Evolutionary conservation across 2,329 filamentous ascomycete genomes (phyloP).

Genomic region (Didymella segeticola): DNA sequence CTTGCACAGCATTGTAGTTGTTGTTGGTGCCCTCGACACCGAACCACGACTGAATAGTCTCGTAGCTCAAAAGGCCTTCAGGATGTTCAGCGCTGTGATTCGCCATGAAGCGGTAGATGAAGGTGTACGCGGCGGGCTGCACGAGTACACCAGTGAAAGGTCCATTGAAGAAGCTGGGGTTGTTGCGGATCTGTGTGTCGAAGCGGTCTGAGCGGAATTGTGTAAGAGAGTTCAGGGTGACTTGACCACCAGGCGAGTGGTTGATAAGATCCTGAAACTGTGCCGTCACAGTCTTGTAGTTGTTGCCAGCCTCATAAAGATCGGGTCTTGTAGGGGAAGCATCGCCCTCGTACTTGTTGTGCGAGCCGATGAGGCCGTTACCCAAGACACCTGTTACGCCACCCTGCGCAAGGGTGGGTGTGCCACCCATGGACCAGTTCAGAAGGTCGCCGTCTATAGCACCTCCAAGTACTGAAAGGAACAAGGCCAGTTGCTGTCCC

Average conservation of each 20-base stretch:
- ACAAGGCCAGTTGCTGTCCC: slow-evolving; percentile 21
- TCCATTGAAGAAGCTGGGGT: slow-evolving; percentile 33
- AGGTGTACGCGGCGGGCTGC: slow-evolving; percentile 35
- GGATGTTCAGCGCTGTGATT: slow-evolving; percentile 31
- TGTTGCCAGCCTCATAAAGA: slow-evolving; percentile 32
- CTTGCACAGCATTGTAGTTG: slow-evolving; percentile 27
- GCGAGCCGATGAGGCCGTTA: slow-evolving; percentile 28
- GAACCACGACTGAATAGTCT: slow-evolving; percentile 33
- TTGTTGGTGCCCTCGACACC: slow-evolving; percentile 24
- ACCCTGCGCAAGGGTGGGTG: slow-evolving; percentile 27
- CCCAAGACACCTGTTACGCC: slow-evolving; percentile 25
- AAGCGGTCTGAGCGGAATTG: slow-evolving; percentile 29
- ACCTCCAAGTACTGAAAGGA: slow-evolving; percentile 27
- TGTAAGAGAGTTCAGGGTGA: slow-evolving; percentile 30
- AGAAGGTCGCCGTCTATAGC: slow-evolving; percentile 30
- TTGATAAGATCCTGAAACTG: slow-evolving; percentile 34
- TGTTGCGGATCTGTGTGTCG: slow-evolving; percentile 25
- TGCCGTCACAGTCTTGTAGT: slow-evolving; percentile 26
- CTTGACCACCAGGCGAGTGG: slow-evolving; percentile 27
- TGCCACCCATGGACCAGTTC: slow-evolving; percentile 32
- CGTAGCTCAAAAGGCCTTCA: slow-evolving; percentile 20
- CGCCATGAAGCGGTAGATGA: slow-evolving; percentile 38
- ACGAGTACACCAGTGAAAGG: slow-evolving; percentile 32
- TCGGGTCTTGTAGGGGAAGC: slow-evolving; percentile 32
- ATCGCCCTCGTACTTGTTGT: slow-evolving; percentile 36